Evolutionary conservation across 352 stramenopile genomes (phyloP), one percentile per base, ranked within the genome.

Genomic region (Phytopythium aichiense): DNA sequence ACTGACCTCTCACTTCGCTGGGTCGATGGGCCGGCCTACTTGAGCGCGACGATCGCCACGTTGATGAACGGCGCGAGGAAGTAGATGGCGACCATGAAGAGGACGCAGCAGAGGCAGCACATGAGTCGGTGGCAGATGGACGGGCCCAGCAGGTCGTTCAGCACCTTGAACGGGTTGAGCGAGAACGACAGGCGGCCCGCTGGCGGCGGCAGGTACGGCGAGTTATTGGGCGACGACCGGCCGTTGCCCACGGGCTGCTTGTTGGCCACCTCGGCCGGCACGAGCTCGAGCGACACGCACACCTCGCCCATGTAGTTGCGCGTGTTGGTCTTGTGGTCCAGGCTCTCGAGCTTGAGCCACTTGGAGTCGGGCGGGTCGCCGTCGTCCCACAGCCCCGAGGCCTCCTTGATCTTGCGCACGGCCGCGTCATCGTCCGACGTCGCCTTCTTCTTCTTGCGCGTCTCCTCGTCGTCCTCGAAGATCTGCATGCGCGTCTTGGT

Each of bases 141-240:
- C 23, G 90, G 90, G 11, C 91, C 91, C 18, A 97, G 70, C 43
- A 97, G 62, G 38, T 96, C 87, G 62, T 85, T 90, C 51, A 95
- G 78, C 8, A 98, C 76, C 67, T 92, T 93, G 69, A 97, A 97
- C 50, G 91, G 91, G 67, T 98, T 97, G 60, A 95, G 76, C 16
- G 80, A 94, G 70, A 96, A 96, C 63, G 95, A 95, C 2, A 98
- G 71, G 11, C 94, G 81, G 11, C 93, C 94, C 28, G 85, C 85
- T 12, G 93, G 92, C 12, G 89, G 89, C 15, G 93, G 93, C 35
- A 97, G 74, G 67, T 97, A 97, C 33, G 94, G 94, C 58, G 95
- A 95, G 62, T 92, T 93, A 77, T 98, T 98, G 9, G 94, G 94
- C 23, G 94, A 81, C 33, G 73, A 86, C 12, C 93, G 84, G 37